A percentile compares a stretch with the other conserved stretches of the same genome.
Evolutionary conservation across 176 grass and related monocot species (phyloP).

Genomic region (Raddia guianensis): DNA sequence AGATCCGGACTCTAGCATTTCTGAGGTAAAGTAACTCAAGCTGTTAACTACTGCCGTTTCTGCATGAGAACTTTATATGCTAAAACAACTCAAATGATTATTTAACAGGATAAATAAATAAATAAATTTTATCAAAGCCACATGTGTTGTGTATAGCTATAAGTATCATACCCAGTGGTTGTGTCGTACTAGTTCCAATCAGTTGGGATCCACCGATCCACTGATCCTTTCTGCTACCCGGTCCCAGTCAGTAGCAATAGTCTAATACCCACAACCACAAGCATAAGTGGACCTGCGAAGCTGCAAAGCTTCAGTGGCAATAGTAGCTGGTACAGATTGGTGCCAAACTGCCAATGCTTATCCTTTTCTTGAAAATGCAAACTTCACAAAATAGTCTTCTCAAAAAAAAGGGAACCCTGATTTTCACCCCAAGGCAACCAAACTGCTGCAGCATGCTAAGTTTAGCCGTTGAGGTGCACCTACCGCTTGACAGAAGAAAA

Average conservation of each 20-base stretch:
- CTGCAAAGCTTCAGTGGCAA: background rate
- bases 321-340: background rate
- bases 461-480: background rate
- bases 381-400: background rate
- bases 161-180: background rate
- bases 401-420: background rate
- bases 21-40: constrained; percentile 51
- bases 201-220: constrained; percentile 7
- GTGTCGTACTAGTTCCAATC: background rate
- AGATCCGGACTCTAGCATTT: constrained; percentile 49
- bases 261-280: background rate
- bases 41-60: background rate
- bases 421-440: background rate
- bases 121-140: background rate
- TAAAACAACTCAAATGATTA: constrained; percentile 1
- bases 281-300: constrained; percentile 12
- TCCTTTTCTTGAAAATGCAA: background rate
- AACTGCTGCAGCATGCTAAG: background rate
- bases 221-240: background rate
- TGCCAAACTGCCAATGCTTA: background rate
- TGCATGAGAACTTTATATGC: background rate
- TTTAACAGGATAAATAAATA: background rate
- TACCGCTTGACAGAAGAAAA: background rate
- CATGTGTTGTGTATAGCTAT: background rate
- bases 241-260: constrained; percentile 20